Evolutionary conservation across 495 filamentous ascomycete genomes (phyloP).

Genomic region (Pyrenopolyporus hunteri): DNA sequence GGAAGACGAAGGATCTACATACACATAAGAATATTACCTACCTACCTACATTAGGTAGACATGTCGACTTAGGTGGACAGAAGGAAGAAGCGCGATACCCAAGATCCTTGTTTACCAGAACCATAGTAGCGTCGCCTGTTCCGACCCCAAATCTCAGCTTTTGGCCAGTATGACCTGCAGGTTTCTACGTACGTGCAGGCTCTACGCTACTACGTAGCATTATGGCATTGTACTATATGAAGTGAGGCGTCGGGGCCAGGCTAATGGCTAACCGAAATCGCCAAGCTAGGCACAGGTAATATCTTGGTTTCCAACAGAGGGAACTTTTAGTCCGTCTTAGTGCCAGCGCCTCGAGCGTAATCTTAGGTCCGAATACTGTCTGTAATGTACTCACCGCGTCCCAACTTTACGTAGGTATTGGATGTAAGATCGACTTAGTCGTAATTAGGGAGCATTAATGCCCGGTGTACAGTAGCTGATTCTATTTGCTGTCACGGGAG

Average conservation of each 20-base stretch:
- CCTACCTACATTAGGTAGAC: background rate
- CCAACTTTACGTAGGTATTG: constrained; percentile 29
- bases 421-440: no score
- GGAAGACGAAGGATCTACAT: constrained; percentile 14
- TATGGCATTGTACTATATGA: constrained; percentile 11
- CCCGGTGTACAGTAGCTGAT: no score
- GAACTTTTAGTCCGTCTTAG: constrained; percentile 25
- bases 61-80: constrained; percentile 3
- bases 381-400: background rate
- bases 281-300: constrained; percentile 19
- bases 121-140: constrained; percentile 27
- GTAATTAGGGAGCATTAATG: no score
- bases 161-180: constrained; percentile 30
- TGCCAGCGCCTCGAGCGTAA: constrained; percentile 19
- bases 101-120: constrained; percentile 21
- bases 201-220: constrained; percentile 33
- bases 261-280: constrained; percentile 31
- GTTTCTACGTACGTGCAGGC: constrained; percentile 29
- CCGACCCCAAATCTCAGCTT: constrained; percentile 34
- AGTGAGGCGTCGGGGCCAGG: constrained; percentile 29
- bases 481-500: background rate
- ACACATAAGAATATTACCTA: constrained; percentile 10
- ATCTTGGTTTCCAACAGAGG: constrained; percentile 1
- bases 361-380: background rate
- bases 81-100: constrained; percentile 20